These are phyloP conservation scores for Musa schizocarpa DNA, from an alignment of 176 grass and related monocot species.

Conservation along the genomic window DNA sequence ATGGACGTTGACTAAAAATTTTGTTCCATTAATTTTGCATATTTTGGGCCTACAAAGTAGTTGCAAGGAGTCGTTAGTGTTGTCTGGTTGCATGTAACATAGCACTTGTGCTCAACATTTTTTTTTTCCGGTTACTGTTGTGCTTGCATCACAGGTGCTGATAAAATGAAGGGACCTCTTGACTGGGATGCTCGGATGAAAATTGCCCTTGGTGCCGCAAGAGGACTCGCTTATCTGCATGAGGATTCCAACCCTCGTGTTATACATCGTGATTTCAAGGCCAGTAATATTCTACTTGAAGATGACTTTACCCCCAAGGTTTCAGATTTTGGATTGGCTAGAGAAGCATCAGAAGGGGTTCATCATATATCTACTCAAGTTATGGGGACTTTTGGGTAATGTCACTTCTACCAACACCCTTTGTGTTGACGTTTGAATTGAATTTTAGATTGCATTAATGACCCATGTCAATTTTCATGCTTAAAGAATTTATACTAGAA, in stretches of 20 bases:
- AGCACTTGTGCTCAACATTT: background rate
- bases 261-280: conserved; percentile 32
- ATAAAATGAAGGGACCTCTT: conserved; percentile 14
- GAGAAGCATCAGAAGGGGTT: conserved; percentile 24
- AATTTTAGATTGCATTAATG: background rate
- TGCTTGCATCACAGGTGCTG: conserved; percentile 9
- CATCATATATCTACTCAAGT: conserved; percentile 27
- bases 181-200: conserved; percentile 28
- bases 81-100: background rate
- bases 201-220: conserved; percentile 27
- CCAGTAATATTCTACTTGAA: conserved; percentile 27
- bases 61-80: background rate
- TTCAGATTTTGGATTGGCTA: conserved; percentile 30
- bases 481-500: no score
- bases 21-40: background rate
- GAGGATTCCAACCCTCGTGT: conserved; percentile 28
- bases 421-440: background rate
- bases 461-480: background rate
- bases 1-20: background rate
- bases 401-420: background rate
- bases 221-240: conserved; percentile 25
- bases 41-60: background rate
- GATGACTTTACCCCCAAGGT: conserved; percentile 29
- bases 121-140: background rate
- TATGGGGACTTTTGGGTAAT: conserved; percentile 31